These are phyloP conservation scores for Zygoascus meyerae DNA, from an alignment of 1,139 yeast species.

Conservation along the genomic window DNA sequence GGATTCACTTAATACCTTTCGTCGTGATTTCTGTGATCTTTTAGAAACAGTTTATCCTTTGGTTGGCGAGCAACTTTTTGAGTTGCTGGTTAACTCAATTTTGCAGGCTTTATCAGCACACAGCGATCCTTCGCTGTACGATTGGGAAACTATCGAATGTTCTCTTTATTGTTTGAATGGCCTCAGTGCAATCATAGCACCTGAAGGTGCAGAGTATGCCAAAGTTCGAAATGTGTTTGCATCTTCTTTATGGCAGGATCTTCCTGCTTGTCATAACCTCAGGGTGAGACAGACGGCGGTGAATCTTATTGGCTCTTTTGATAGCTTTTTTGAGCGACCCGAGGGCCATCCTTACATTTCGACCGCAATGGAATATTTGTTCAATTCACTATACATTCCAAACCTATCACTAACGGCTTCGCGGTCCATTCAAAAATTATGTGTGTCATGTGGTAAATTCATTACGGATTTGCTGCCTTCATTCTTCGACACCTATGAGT, in stretches of 20 bases:
- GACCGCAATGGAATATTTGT: conserved; percentile 31
- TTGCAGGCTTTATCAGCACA: conserved; percentile 24
- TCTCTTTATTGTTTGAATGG: conserved; percentile 59
- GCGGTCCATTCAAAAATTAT: conserved; percentile 34
- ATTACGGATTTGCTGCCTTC: conserved; percentile 27
- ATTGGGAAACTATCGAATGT: conserved; percentile 55
- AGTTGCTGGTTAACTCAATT: conserved; percentile 44
- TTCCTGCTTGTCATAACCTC: conserved; percentile 24
- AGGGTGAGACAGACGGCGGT: conserved; percentile 35
- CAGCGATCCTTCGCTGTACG: conserved; percentile 11
- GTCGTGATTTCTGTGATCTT: conserved; percentile 70
- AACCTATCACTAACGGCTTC: conserved; percentile 33
- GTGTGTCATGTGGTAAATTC: conserved; percentile 31
- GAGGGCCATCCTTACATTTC: conserved; percentile 30
- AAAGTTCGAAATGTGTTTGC: conserved; percentile 29
- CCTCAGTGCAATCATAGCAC: conserved; percentile 36
- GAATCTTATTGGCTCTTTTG: conserved; percentile 33
- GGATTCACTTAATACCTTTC: conserved; percentile 58
- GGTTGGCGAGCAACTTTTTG: conserved; percentile 51
- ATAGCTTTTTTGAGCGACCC: conserved; percentile 30
- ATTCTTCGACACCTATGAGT: conserved; percentile 30
- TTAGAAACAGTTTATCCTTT: conserved; percentile 65
- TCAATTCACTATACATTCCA: conserved; percentile 28
- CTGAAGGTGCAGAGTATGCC: conserved; percentile 22
- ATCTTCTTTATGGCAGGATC: conserved; percentile 30